Evolutionary conservation across 768 basidiomycete genomes (phyloP), one percentile per base, ranked within the genome.

Genomic region (Naganishia vaughanmartiniae): DNA sequence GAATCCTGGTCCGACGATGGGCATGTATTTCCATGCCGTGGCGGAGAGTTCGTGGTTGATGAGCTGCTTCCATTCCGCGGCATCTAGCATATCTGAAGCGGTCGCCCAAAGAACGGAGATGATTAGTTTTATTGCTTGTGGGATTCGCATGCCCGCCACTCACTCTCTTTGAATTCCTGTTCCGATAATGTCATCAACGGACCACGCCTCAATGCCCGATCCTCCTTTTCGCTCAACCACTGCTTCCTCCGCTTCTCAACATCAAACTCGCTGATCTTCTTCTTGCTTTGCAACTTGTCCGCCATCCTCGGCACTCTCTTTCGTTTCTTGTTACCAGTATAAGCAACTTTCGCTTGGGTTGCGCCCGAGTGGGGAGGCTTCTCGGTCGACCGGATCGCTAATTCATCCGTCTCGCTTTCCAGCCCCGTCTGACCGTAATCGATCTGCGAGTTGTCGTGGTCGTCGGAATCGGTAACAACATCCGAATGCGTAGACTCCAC

Each of bases 1-100:
- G 26, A 63, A 63, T 14, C 60, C 60, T 2, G 60, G 60, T 28
- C 60, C 60, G 9, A 63, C 21, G 36, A 63, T 42, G 36, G 60
- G 60, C 14, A 63, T 63, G 60, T 63, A 63, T 63, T 63, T 63
- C 60, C 60, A 63, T 26, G 60, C 60, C 7, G 39, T 45, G 60
- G 39, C 26, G 36, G 60, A 63, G 7, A 63, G 26, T 30, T 63
- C 60, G 26, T 63, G 60, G 60, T 63, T 2, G 28, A 63, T 42
- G 60, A 63, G 60, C 42, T 63, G 21, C 21, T 45, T 63, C 60
- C 60, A 63, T 45, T 63, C 60, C 39, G 39, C 3, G 4, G 39
- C 15, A 45, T 46, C 60, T 14, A 63, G 39, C 60, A 63, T 63
- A 28, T 63, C 60, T 63, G 57, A 2, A n/a, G 26, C 10, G 24